Evolutionary conservation across 2,329 filamentous ascomycete species (phyloP), one percentile per base, ranked within the genome.

Genomic region (Pestalotiopsis sp.): DNA sequence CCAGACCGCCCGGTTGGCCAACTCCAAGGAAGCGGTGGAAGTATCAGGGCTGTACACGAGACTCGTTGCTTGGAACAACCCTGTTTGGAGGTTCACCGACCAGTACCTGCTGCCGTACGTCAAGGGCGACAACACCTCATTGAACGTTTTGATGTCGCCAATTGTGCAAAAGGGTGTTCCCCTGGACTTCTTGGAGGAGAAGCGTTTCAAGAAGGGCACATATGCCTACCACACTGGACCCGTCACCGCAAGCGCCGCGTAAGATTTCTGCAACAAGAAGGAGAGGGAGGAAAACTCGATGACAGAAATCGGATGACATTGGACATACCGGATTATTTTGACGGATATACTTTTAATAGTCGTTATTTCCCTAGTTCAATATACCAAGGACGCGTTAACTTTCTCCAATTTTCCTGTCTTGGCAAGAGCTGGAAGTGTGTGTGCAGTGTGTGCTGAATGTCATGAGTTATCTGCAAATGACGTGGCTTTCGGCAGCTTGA

Each of bases 1-100:
- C 67, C 72, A 74, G 61, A 66, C 69, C 7, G 67, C 70, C 27
- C 71, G 73, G 23, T 67, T 72, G 65, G 57, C 66, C 36, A 73
- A 78, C 20, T 72, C 72, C 39, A 70, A 72, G 56, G 60, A 49
- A 25, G 58, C 74, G 36, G 70, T 75, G 4, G 61, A 38, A 2
- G 69, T 75, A 60, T 76, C 75, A 11, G 69, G 58, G 7, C 52
- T 70, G 27, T 69, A 69, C 67, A 70, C 69, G 13, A 65, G 69
- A 59, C 67, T 70, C 25, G 69, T 69, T 25, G 69, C 67, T 23
- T 70, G 69, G 69, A 67, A 66, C 52, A 70, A 70, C 60, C 69
- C 69, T n/a, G 69, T 69, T 14, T 70, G 69, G 69, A 69, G 62
- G 41, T 70, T 70, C 56, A 52, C 63, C 20, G 69, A 70, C 58